Evolutionary conservation across 805 yeast genomes (phyloP), one percentile per base, ranked within the genome.

Genomic region (Candida parachauliodes): DNA sequence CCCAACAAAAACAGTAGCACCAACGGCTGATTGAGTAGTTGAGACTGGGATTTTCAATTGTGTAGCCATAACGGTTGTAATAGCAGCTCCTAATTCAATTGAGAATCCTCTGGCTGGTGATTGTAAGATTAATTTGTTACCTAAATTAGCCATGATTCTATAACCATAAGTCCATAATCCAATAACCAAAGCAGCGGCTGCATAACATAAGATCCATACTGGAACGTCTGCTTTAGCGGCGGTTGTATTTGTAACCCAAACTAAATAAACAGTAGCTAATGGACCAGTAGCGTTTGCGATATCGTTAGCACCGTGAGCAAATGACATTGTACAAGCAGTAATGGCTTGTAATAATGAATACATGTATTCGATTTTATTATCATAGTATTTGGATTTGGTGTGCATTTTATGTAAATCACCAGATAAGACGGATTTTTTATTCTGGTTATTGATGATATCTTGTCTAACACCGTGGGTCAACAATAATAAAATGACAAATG

Each of bases 271-370:
- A 10, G 88, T 72, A 31, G 88, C 64, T 48, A 81, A 67, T 23
- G 91, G 89, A 47, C 88, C 89, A 22, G 84, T 74, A 26, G 91
- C 88, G 50, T 83, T 83, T 34, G 88, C 73, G 45, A 83, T 81
- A 61, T 83, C 91, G 53, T 83, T 83, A 27, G 91, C 81, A 40
- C 91, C 91, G 53, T 83, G 91, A 5, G 89, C 86, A 58, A 83
- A 81, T 2, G 89, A 82, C 82, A 82, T 81, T 35, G 88, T 82
- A 48, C 79, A 74, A 11, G 91, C 89, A 28, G 89, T 82, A 45
- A 82, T 59, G 36, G 78, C 81, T 60, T 83, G 91, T 38, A 81
- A 63, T 44, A 81, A 64, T 3, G 89, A 76, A 56, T 75, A 83
- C 46, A 83, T 59, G 56, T 72, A 79, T 61, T 83, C 91, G 41